phyloP scores from a whole-genome alignment of 305 asterid species.

The Rubia tinctorum region DNA sequence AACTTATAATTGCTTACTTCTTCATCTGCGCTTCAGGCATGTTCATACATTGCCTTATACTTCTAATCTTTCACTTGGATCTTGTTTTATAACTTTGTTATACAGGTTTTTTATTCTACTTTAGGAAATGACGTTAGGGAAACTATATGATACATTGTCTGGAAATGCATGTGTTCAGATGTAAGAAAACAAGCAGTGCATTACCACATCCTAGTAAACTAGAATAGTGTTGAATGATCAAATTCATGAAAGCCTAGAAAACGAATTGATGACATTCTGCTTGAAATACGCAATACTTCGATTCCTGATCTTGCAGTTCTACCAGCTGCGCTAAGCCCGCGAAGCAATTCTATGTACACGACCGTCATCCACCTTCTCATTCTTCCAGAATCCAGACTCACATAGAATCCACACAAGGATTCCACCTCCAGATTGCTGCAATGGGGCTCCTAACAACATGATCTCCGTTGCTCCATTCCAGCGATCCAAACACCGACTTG shows the following conservation, averaged over 20 bases:
- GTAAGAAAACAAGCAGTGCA: background rate
- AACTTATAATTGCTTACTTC: too few relatives aligned
- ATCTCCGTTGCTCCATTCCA: constrained; percentile 61
- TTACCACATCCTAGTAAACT: background rate
- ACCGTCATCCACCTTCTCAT: background rate
- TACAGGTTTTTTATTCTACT: too few relatives aligned
- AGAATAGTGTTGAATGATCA: background rate
- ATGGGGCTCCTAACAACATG: constrained; percentile 72
- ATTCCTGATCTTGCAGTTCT: background rate
- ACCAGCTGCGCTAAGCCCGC: background rate
- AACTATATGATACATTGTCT: too few relatives aligned
- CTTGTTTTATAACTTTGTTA: too few relatives aligned
- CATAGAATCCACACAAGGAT: constrained; percentile 40
- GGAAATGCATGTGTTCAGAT: too few relatives aligned
- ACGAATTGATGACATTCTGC: too few relatives aligned
- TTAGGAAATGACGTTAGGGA: too few relatives aligned
- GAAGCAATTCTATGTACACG: background rate
- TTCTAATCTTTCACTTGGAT: too few relatives aligned
- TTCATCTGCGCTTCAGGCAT: too few relatives aligned
- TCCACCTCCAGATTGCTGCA: constrained; percentile 48
- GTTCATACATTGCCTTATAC: too few relatives aligned
- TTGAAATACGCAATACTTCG: too few relatives aligned
- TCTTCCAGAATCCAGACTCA: constrained; percentile 20
- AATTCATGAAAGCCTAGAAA: background rate
- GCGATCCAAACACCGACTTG: constrained; percentile 56